These are phyloP conservation scores for Yamadazyma laniorum DNA, from an alignment of 805 yeast genomes.

Conservation along the genomic window DNA sequence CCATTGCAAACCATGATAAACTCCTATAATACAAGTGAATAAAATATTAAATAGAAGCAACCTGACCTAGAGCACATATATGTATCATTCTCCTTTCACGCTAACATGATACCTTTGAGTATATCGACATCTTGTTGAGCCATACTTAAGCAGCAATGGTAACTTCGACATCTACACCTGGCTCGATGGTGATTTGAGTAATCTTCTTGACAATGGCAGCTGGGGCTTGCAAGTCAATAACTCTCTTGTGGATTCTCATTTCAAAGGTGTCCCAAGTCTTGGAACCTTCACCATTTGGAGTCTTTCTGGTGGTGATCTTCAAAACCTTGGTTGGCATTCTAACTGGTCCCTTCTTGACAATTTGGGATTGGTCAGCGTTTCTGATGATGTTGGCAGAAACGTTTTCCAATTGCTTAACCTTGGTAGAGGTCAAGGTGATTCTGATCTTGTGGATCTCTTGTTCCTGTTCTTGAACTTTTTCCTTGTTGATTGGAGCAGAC, in stretches of 20 bases:
- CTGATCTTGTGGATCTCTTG: slow-evolving; percentile 93
- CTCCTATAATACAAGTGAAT: slow-evolving; percentile 10
- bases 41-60: slow-evolving; percentile 7
- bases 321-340: slow-evolving; percentile 99
- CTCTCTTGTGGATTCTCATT: slow-evolving; percentile 99
- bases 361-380: slow-evolving; percentile 80
- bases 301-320: slow-evolving; percentile 98
- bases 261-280: slow-evolving; percentile 99
- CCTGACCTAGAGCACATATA: slow-evolving; percentile 11
- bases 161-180: slow-evolving; percentile 98
- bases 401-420: slow-evolving; percentile 96
- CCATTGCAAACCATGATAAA: slow-evolving; percentile 5
- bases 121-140: too few species aligned
- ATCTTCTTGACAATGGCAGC: slow-evolving; percentile 89
- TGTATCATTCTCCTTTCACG: neutral
- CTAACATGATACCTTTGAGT: too few species aligned
- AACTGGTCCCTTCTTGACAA: slow-evolving; percentile 97
- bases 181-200: slow-evolving; percentile 97
- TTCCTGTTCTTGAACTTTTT: slow-evolving; percentile 81
- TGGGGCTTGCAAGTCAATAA: slow-evolving; percentile 97
- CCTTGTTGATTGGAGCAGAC: slow-evolving; percentile 80
- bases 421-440: slow-evolving; percentile 98
- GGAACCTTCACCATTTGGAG: slow-evolving; percentile 99
- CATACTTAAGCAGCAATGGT: slow-evolving; percentile 74
- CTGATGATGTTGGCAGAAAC: slow-evolving; percentile 87